phyloP scores from a whole-genome alignment of 805 yeast genomes.

The Zygosaccharomyces bailii region DNA sequence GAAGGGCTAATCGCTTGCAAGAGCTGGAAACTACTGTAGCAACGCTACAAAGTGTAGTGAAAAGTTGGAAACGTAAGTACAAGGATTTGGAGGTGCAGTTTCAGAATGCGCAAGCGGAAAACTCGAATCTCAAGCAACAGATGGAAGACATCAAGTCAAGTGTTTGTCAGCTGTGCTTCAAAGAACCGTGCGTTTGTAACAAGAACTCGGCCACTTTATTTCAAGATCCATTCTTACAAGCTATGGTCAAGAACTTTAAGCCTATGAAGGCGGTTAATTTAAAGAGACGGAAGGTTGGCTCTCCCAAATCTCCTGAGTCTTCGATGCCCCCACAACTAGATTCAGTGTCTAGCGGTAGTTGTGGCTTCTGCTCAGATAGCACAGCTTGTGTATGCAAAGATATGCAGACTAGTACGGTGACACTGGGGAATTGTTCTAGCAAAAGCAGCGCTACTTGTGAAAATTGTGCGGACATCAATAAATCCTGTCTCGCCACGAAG shows the following conservation, averaged over 20 bases:
- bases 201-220: slow-evolving; percentile 43
- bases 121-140: slow-evolving; percentile 7
- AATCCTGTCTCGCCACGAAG: slow-evolving; percentile 30
- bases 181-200: background rate
- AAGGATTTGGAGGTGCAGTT: slow-evolving; percentile 17
- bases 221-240: slow-evolving; percentile 34
- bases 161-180: background rate
- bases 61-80: slow-evolving; percentile 61
- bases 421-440: slow-evolving; percentile 17
- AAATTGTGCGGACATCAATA: slow-evolving; percentile 41
- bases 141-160: background rate
- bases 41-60: slow-evolving; percentile 42
- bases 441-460: slow-evolving; percentile 40
- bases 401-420: slow-evolving; percentile 37
- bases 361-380: slow-evolving; percentile 92
- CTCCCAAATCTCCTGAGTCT: slow-evolving; percentile 2
- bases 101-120: slow-evolving; percentile 8
- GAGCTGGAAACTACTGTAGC: slow-evolving; percentile 57
- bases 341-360: slow-evolving; percentile 27
- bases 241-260: slow-evolving; percentile 42
- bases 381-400: slow-evolving; percentile 92
- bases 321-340: slow-evolving; percentile 8
- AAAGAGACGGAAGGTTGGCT: slow-evolving; percentile 10
- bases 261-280: slow-evolving; percentile 61
- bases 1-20: slow-evolving; percentile 76